A percentile compares a stretch with the other conserved stretches of the same genome.
phyloP scores from a whole-genome alignment of 306 rosid genomes.

The barrel medic (Medicago truncatula) region MtrunA17r5.0-ANR NC_053042.1:20415501-20416000 shows the following conservation, averaged over 20 bases:
- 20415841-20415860: neutral
- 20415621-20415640: neutral
- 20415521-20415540: conserved; percentile 1
- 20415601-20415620: neutral
- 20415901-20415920: no score
- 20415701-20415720: conserved; percentile 18
- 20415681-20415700: neutral
- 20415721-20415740: conserved; percentile 15
- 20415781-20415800: neutral
- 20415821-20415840: neutral
- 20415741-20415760: neutral
- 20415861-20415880: no score
- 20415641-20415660: neutral
- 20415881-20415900: no score
- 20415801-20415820: neutral
- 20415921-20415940: no score
- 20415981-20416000: no score
- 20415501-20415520: neutral
- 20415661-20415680: neutral
- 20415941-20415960: no score
- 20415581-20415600: neutral
- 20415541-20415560: conserved; percentile 27
- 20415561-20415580: no score
- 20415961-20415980: no score
- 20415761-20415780: neutral